phyloP scores from a whole-genome alignment of 371 early-diverging fungal species.

The Haplosporangium sp. region DNA sequence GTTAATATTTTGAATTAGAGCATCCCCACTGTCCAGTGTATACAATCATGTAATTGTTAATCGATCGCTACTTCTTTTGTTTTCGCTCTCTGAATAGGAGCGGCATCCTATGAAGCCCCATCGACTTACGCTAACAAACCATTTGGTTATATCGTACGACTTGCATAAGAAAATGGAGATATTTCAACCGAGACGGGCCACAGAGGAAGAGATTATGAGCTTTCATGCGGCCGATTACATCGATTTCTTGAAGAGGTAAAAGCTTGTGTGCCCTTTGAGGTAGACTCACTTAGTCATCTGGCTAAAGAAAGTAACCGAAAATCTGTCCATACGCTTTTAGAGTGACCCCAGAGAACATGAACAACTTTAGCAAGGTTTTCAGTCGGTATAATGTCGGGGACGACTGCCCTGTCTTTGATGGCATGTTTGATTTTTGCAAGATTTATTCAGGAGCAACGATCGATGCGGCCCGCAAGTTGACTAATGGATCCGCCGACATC shows the following conservation, averaged over 20 bases:
- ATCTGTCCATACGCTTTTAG: slow-evolving; percentile 58
- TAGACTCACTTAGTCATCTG: too few species aligned
- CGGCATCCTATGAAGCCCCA: slow-evolving; percentile 98
- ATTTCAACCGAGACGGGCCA: slow-evolving; percentile 91
- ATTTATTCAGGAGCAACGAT: slow-evolving; percentile 90
- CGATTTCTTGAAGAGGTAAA: slow-evolving; percentile 92
- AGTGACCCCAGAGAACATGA: slow-evolving; percentile 92
- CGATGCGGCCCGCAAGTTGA: slow-evolving; percentile 85
- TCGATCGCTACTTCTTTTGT: background rate
- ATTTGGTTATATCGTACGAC: slow-evolving; percentile 88
- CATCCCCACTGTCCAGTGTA: background rate
- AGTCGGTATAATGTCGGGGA: slow-evolving; percentile 91
- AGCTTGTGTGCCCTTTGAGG: too few species aligned
- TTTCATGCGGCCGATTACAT: slow-evolving; percentile 99
- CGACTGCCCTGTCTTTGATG: slow-evolving; percentile 98
- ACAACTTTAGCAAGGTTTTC: slow-evolving; percentile 73
- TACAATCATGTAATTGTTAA: background rate
- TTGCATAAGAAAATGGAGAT: slow-evolving; percentile 91
- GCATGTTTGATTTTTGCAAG: slow-evolving; percentile 96
- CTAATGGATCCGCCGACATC: slow-evolving; percentile 81
- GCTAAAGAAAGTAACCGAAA: background rate
- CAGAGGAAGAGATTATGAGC: slow-evolving; percentile 94
- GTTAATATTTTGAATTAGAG: slow-evolving; percentile 1
- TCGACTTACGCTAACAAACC: slow-evolving; percentile 91
- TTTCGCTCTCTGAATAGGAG: slow-evolving; percentile 59